These are phyloP conservation scores for Quercus phellos DNA, from an alignment of 331 rosid species.

Conservation along the genomic window DNA sequence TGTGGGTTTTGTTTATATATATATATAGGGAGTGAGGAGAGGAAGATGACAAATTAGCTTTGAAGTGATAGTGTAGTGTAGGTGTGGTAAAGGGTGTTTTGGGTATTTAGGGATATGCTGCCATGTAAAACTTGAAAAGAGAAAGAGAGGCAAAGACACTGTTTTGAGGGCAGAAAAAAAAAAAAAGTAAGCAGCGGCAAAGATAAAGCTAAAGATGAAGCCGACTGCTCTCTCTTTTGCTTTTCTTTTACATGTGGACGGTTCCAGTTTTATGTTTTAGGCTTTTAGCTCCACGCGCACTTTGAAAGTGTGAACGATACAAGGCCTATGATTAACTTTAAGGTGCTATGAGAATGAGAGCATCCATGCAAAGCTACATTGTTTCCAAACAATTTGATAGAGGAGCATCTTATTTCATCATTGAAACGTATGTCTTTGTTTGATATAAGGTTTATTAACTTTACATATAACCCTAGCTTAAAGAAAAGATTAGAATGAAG, in stretches of 20 bases:
- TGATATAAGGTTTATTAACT: too few species aligned
- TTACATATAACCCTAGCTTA: too few species aligned
- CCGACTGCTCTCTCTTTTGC: conserved; percentile 34
- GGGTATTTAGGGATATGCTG: not conserved
- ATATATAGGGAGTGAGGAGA: not conserved
- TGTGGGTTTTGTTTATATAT: not conserved
- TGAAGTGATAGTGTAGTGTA: not conserved
- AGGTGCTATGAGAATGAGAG: too few species aligned
- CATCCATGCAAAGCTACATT: too few species aligned
- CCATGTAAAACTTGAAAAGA: conserved; percentile 5
- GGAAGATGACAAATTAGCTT: not conserved
- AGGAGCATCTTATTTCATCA: too few species aligned
- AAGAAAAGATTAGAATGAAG: too few species aligned
- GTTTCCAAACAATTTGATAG: too few species aligned
- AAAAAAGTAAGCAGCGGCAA: conserved; percentile 18
- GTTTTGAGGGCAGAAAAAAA: conserved; percentile 28
- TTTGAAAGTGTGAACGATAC: not conserved
- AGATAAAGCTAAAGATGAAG: conserved; percentile 58
- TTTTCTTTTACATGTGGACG: conserved; percentile 31
- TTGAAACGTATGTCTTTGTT: too few species aligned
- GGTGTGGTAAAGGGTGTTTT: not conserved
- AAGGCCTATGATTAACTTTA: too few species aligned
- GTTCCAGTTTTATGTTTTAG: conserved; percentile 1
- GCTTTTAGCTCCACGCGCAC: conserved; percentile 13
- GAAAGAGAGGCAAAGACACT: conserved; percentile 22